Base-by-base conservation (phyloP, 2,329 filamentous ascomycete species). In the Falciphora oryzae region DNA sequence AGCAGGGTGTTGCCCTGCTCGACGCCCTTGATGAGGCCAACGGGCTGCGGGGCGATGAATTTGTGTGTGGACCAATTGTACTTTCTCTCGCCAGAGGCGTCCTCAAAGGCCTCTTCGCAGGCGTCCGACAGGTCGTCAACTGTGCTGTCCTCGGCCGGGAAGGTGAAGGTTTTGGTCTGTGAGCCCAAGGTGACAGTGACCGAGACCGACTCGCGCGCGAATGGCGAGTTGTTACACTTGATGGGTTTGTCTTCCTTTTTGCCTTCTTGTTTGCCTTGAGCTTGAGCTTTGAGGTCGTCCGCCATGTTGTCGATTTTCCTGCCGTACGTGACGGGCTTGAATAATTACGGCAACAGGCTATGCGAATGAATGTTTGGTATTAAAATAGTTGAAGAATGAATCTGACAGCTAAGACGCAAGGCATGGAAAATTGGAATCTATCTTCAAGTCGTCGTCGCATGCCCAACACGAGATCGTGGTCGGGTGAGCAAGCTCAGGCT, bases 21-120 rank as follows among this genome's bases (percentile, higher is more conserved):
- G 62, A 64, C 64, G 59, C 69, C 67, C 35, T 71, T 69, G 60
- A 76, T 68, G 56, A 76, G 66, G 8, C 69, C 69, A 4, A 67
- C 58, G 0, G 69, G 69, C 7, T 67, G 69, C n/a, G 70, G 67
- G 1, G 68, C 70, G 28, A 73, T 69, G 61, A 72, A 70, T 63
- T 70, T 73, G 65, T 69, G 68, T 38, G 67, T 67, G 29, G 66
- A 63, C 66, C 70, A 72, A 62, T 71, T 67, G 25, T 67, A 68
- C 14, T 38, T 38, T 38, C 4, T 38, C 4, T 4, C 35, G 35
- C 35, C 35, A 13, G 61, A 53, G 28, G 60, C 8, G 28, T 25
- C 50, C 53, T 60, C 64, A 38, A 66, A 66, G 31, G 64, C 59
- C 29, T 66, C 67, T 27, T 70, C 68, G 66, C 70, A 71, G 22